Percentiles rank a stretch among this genome's conserved stretches.
phyloP scores from a whole-genome alignment of 2,329 filamentous ascomycete genomes.

The Microascus cirrosus region DNA sequence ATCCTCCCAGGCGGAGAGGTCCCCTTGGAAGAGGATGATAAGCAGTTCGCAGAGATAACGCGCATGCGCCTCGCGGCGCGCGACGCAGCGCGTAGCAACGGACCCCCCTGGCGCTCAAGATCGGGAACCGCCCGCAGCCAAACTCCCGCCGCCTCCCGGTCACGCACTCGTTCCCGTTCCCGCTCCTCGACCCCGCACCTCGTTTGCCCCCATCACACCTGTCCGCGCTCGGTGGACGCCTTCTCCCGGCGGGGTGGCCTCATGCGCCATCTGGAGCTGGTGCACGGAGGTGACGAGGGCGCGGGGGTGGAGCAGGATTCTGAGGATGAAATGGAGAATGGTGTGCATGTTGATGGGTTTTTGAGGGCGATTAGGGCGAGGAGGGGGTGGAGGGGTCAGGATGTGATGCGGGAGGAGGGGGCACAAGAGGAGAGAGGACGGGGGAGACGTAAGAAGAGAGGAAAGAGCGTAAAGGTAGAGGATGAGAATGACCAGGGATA shows the following conservation, averaged over 20 bases:
- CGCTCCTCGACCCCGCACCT: slow-evolving; percentile 12
- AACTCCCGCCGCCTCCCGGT: slow-evolving; percentile 4
- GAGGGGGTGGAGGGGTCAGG: slow-evolving; percentile 30
- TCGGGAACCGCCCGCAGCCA: slow-evolving; percentile 4
- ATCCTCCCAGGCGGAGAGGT: slow-evolving; percentile 2
- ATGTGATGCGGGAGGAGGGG: slow-evolving; percentile 15
- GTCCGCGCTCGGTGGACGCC: slow-evolving; percentile 22
- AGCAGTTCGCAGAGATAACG: slow-evolving; percentile 10
- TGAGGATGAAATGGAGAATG: slow-evolving; percentile 46
- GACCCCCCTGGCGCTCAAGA: background rate
- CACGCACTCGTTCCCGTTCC: background rate
- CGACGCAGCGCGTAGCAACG: background rate
- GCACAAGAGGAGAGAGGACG: slow-evolving; percentile 5
- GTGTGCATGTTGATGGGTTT: slow-evolving; percentile 59
- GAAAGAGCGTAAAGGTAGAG: background rate
- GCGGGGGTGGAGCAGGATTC: slow-evolving; percentile 24
- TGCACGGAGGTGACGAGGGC: slow-evolving; percentile 22
- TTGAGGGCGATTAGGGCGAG: slow-evolving; percentile 40
- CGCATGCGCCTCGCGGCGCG: slow-evolving; percentile 14
- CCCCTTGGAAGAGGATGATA: slow-evolving; percentile 1
- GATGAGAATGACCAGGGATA: background rate
- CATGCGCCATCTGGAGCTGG: slow-evolving; percentile 22
- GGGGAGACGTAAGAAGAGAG: slow-evolving; percentile 1
- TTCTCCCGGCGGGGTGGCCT: slow-evolving; percentile 25
- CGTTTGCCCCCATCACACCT: slow-evolving; percentile 24